phyloP scores from a whole-genome alignment of 2,329 filamentous ascomycete genomes.

The Bimuria novae-zelandiae region DNA sequence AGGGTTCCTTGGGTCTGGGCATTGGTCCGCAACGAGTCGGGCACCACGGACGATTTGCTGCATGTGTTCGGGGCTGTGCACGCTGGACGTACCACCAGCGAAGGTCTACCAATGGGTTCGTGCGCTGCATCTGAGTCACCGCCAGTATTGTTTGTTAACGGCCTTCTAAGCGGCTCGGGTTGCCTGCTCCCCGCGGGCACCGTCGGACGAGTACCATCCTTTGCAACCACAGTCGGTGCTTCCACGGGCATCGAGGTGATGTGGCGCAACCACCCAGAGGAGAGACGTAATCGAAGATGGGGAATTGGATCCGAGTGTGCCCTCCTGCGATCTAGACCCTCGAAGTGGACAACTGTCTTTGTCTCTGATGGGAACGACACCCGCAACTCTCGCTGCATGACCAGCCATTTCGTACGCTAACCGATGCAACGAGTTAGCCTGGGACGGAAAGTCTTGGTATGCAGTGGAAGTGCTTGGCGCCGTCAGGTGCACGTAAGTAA shows the following conservation, averaged over 20 bases:
- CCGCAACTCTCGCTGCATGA: background rate
- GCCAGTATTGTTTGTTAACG: background rate
- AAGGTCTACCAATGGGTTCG: conserved; percentile 1
- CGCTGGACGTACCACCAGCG: background rate
- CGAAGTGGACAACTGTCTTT: background rate
- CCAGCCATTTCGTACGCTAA: background rate
- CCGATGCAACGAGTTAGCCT: background rate
- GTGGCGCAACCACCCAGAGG: background rate
- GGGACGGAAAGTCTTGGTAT: background rate
- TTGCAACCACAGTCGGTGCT: background rate
- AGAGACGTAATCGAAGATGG: background rate
- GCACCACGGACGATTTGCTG: background rate
- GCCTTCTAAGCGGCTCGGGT: background rate
- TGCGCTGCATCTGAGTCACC: background rate
- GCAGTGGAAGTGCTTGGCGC: conserved; percentile 1
- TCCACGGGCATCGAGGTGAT: background rate
- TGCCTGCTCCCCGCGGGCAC: background rate
- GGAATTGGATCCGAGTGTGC: conserved; percentile 2
- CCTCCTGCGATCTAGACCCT: background rate
- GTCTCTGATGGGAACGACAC: background rate
- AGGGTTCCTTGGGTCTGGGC: background rate
- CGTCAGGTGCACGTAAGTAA: conserved; percentile 8
- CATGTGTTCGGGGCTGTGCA: background rate
- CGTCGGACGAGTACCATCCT: background rate
- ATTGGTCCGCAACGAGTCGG: background rate